Base-by-base conservation (phyloP, 1,284 basidiomycete species). In the Somion occarium region DNA sequence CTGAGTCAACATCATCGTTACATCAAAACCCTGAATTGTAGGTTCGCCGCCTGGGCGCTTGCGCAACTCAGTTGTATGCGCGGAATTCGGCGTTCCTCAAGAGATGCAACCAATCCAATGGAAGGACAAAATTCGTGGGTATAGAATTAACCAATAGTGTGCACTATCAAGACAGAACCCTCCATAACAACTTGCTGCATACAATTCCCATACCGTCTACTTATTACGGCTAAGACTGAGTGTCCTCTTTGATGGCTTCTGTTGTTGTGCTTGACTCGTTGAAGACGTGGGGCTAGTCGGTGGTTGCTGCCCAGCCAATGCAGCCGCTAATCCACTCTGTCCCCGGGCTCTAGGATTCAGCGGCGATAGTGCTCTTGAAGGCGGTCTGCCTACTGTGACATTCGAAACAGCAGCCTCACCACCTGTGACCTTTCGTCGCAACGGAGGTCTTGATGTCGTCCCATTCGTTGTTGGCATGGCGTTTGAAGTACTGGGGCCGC, bases 331-430 rank as follows among this genome's bases (percentile, higher is more conserved):
- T 12, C 74, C 77, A 54, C 70, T 78, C 57, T 75, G 73, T 19
- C 68, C 46, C 54, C 84, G 70, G 13, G 85, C 75, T 49, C 80
- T 73, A 3, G 86, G 88, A 61, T 89, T 89, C 57, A 89, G 61
- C n/a, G 86, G 86, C 1, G 85, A 88, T 15, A 89, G 63, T 4
- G 63, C 69, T 52, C 69, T 67, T 47, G 56, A 64, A 23, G 64
- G 68, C 26, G 61, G 69, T 23, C 64, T 57, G 11, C 56, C 51
- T 26, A 56, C 63, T 52, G 61, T 56, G 0, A 72, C 27, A 38
- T 5, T 60, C 41, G 54, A 53, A 12, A 57, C 60, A 2, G 64
- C 61, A 23, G 68, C 63, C 44, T 63, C 61, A 27, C 75, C 74
- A 9, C 79, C 81, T 1, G 82, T 81, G 15, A 78, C 80, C 52